A percentile compares a stretch with the other conserved stretches of the same genome.
Conservation (phyloP, 805 yeast genomes). For the Ogataea pignaliae region DNA sequence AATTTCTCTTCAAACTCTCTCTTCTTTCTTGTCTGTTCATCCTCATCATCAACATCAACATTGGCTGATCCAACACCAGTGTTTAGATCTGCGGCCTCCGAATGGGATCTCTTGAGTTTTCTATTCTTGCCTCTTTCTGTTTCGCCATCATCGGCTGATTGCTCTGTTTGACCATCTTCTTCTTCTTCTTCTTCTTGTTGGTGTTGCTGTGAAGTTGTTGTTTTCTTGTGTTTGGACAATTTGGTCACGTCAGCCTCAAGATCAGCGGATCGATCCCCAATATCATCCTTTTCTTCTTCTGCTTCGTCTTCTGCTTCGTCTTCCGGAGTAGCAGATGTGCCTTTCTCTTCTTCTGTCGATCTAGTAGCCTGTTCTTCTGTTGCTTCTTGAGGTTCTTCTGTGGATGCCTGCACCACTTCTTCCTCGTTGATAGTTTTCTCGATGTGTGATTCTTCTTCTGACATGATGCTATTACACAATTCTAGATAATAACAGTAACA, state of each 20-base stretch:
- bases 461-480: not conserved
- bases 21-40: slow-evolving; percentile 46
- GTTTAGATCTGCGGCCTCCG: slow-evolving; percentile 4
- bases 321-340: not conserved
- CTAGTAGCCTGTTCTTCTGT: slow-evolving; percentile 1
- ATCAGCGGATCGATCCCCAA: slow-evolving; percentile 4
- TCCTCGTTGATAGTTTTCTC: not conserved
- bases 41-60: slow-evolving; percentile 15
- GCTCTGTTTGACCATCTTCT: not conserved
- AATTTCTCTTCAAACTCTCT: slow-evolving; percentile 76
- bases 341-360: slow-evolving; percentile 3
- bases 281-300: slow-evolving; percentile 5
- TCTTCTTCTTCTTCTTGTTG: not conserved
- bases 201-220: not conserved
- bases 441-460: not conserved
- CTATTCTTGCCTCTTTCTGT: slow-evolving; percentile 7
- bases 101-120: slow-evolving; percentile 10
- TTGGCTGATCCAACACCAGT: slow-evolving; percentile 6
- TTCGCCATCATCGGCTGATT: not conserved
- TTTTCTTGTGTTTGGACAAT: slow-evolving; percentile 5
- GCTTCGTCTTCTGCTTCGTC: slow-evolving; percentile 2
- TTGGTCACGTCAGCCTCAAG: slow-evolving; percentile 6
- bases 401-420: slow-evolving; percentile 2
- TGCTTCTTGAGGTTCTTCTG: slow-evolving; percentile 1
- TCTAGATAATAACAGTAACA: no score